These are phyloP conservation scores for Pinus taeda DNA, from an alignment of 75 land plant species.

Conservation along the genomic window DNA sequence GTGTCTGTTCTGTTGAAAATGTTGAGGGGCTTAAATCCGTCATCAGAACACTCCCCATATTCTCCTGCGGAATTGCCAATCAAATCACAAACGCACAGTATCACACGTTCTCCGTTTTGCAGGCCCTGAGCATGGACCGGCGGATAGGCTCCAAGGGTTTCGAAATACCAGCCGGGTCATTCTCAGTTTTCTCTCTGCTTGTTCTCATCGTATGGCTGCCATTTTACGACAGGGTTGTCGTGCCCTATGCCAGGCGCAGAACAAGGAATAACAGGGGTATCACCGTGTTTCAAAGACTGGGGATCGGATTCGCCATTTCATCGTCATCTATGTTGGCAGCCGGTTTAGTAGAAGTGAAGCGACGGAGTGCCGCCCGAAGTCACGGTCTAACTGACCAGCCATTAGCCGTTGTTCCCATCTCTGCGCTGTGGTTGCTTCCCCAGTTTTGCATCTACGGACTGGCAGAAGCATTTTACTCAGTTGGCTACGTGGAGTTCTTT, in stretches of 20 bases:
- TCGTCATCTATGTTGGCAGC: background rate
- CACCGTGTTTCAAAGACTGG: slow-evolving; percentile 5
- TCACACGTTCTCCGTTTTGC: slow-evolving; percentile 12
- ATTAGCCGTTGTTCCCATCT: slow-evolving; percentile 9
- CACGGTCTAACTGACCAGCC: slow-evolving; percentile 1
- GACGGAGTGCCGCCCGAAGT: background rate
- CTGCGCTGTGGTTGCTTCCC: slow-evolving; percentile 17
- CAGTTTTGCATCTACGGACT: slow-evolving; percentile 14
- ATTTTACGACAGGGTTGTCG: slow-evolving; percentile 12
- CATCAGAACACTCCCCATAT: slow-evolving; percentile 27
- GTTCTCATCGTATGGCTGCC: slow-evolving; percentile 11
- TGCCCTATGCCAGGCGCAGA: slow-evolving; percentile 2
- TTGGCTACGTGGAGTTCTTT: slow-evolving; percentile 23
- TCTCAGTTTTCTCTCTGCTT: slow-evolving; percentile 9
- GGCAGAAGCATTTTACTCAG: slow-evolving; percentile 2
- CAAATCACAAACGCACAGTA: slow-evolving; percentile 7
- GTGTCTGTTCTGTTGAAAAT: slow-evolving; percentile 26
- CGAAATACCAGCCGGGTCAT: slow-evolving; percentile 14
- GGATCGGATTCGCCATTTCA: background rate
- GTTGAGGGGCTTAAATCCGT: slow-evolving; percentile 33
- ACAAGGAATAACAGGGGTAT: background rate
- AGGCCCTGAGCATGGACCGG: slow-evolving; percentile 5
- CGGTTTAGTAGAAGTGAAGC: background rate
- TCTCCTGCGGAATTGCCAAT: slow-evolving; percentile 20
- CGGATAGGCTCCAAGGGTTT: background rate